Base-by-base conservation (phyloP, 306 rosid genomes). In the Malus orientalis region DNA sequence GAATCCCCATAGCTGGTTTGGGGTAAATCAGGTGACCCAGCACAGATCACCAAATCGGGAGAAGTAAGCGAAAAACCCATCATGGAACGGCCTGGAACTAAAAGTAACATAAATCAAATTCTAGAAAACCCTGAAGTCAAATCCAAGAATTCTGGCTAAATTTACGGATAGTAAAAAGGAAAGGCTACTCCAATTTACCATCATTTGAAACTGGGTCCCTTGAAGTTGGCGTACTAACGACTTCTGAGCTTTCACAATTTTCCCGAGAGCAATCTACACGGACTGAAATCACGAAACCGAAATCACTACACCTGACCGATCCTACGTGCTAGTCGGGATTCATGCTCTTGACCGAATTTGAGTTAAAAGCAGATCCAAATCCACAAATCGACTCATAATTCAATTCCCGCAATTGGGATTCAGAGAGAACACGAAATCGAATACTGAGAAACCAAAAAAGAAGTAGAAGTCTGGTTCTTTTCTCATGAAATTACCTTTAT, bases 21-120 rank as follows among this genome's bases (percentile, higher is more conserved):
- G 22, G 85, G 85, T 70, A 86, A 74, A 40, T 93, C 89, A 0
- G 91, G 96, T 49, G 93, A 93, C 22, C 83, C 90, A 12, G 83
- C 84, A 85, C 90, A 86, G 61, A 87, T 61, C 44, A 86, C 89
- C 88, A 91, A 74, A 79, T 94, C 94, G 58, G 93, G 91, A 62
- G 93, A 85, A 33, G 84, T 81, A 15, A 78, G 79, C 36, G 98
- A 87, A 86, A 63, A 84, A 38, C 91, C 88, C 44, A 88, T 69
- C 47, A 72, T 70, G 11, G 88, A 81, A 61, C 71, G 77, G 54
- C 91, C 98, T 86, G 96, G 67, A 86, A 79, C 32, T 32, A n/a
- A n/a, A 2, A 60, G 18, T 3, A 51, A 16, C 11, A 0, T 10
- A 20, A 0, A 44, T 69, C 80, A 77, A 59, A 69, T 83, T 81